Conservation (phyloP, 805 yeast genomes). For the Wickerhamiella lipophila region DNA sequence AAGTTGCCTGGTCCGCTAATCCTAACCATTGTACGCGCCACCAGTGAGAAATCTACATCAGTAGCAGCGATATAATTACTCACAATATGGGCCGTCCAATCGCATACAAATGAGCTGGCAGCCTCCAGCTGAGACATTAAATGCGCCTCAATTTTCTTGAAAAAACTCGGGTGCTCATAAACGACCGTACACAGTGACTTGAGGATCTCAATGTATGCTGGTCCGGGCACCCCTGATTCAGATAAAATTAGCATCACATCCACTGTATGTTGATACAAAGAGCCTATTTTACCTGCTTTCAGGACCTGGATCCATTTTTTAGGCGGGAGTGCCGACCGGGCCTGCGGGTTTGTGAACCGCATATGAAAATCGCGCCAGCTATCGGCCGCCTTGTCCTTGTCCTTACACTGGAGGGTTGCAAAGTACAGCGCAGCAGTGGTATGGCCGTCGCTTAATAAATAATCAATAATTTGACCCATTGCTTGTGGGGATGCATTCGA, state of each 20-base stretch:
- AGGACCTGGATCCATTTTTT: constrained; percentile 9
- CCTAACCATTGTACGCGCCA: constrained; percentile 1
- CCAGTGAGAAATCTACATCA: not conserved
- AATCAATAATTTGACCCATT: constrained; percentile 10
- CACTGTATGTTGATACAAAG: constrained; percentile 9
- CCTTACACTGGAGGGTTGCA: constrained; percentile 1
- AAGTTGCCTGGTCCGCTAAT: constrained; percentile 8
- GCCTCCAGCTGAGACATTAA: constrained; percentile 5
- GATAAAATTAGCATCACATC: constrained; percentile 11
- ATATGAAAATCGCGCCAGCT: constrained; percentile 6
- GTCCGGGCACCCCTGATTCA: constrained; percentile 7
- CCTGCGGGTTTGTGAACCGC: constrained; percentile 3
- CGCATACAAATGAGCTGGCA: constrained; percentile 10
- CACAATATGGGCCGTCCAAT: constrained; percentile 10
- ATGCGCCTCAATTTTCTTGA: constrained; percentile 2
- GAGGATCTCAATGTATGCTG: constrained; percentile 12
- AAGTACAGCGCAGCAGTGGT: constrained; percentile 3
- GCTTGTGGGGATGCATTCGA: not conserved
- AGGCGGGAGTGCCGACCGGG: not conserved
- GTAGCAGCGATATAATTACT: constrained; percentile 7
- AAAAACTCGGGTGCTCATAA: constrained; percentile 8
- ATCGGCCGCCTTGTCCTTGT: not conserved
- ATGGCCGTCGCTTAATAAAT: not conserved
- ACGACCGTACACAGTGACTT: constrained; percentile 9
- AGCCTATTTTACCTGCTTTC: constrained; percentile 7